A percentile compares a stretch with the other conserved stretches of the same genome.
Evolutionary conservation across 352 stramenopile genomes (phyloP).

Genomic region (Pythium sp.): DNA sequence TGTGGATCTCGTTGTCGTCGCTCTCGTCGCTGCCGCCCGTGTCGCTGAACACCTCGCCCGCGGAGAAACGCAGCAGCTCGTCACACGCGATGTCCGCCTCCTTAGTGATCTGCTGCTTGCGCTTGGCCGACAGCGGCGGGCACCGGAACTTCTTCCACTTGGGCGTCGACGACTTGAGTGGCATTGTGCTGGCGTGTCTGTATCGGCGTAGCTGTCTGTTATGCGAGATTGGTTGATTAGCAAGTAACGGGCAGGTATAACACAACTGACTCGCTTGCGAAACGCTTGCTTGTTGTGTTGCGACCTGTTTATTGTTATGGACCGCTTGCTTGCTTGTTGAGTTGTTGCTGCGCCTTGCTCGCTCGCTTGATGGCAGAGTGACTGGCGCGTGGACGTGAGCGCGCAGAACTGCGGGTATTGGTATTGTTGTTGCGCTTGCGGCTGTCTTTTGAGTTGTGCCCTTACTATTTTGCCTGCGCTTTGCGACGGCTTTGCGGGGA

Average conservation of each 20-base stretch:
- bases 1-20: background rate
- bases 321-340: background rate
- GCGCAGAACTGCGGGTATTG: too few relatives aligned
- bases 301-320: background rate
- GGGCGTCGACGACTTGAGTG: conserved; percentile 45
- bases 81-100: conserved; percentile 77
- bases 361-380: too few relatives aligned
- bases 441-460: background rate
- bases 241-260: background rate
- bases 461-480: background rate
- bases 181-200: background rate
- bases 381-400: background rate
- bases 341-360: background rate
- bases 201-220: background rate
- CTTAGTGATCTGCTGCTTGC: conserved; percentile 63
- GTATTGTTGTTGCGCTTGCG: background rate
- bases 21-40: conserved; percentile 25
- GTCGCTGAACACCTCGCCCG: conserved; percentile 46
- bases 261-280: background rate
- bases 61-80: conserved; percentile 72
- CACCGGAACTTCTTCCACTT: conserved; percentile 83
- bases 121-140: conserved; percentile 54
- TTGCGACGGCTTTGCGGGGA: background rate
- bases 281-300: background rate
- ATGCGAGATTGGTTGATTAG: background rate